Conservation (phyloP, 2,329 filamentous ascomycete species). For the Myotisia sp. region DNA sequence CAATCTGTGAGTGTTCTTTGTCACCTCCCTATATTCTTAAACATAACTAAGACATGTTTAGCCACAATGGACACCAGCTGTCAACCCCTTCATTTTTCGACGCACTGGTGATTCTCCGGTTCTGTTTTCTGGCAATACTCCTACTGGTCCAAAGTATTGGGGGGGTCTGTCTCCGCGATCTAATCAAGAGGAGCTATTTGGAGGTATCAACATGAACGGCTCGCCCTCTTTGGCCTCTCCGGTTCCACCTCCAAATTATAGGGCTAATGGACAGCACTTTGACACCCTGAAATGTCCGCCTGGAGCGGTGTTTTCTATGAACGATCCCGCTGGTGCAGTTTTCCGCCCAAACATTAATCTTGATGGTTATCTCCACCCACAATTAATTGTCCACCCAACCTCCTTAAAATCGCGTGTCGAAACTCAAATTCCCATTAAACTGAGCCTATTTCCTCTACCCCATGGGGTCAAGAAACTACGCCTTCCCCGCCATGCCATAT, state of each 20-base stretch:
- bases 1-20: slow-evolving; percentile 1
- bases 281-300: slow-evolving; percentile 20
- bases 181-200: slow-evolving; percentile 32
- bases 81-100: slow-evolving; percentile 8
- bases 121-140: slow-evolving; percentile 2
- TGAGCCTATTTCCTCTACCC: slow-evolving; percentile 64
- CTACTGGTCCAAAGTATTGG: slow-evolving; percentile 27
- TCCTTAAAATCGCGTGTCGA: slow-evolving; percentile 82
- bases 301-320: slow-evolving; percentile 8
- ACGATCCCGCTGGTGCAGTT: slow-evolving; percentile 18
- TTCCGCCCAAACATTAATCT: slow-evolving; percentile 18
- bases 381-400: slow-evolving; percentile 49
- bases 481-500: slow-evolving; percentile 78
- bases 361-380: slow-evolving; percentile 24
- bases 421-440: slow-evolving; percentile 81
- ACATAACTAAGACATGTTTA: background rate
- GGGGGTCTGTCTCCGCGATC: slow-evolving; percentile 30
- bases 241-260: slow-evolving; percentile 26
- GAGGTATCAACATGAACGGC: slow-evolving; percentile 32
- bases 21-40: background rate
- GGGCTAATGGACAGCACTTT: slow-evolving; percentile 21
- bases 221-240: slow-evolving; percentile 28
- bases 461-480: slow-evolving; percentile 65
- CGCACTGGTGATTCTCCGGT: slow-evolving; percentile 3
- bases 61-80: background rate